Evolutionary conservation across 768 basidiomycete genomes (phyloP), one percentile per base, ranked within the genome.

Genomic region (Leccinum pellstonianum): DNA sequence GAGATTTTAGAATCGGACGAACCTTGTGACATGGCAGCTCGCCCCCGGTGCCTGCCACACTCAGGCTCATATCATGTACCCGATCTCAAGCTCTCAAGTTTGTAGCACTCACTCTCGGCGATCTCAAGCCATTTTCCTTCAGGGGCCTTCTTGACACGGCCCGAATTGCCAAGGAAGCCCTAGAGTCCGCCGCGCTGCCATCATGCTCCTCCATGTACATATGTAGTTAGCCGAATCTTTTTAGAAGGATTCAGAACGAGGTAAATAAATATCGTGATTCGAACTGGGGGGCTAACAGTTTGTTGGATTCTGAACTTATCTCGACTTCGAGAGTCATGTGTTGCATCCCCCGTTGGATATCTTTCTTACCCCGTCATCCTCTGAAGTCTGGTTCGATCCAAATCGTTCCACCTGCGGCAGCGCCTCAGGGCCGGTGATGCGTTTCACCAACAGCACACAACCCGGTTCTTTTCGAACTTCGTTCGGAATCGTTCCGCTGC

Each of bases 101-200:
- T 5, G 43, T 19, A 46, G n/a, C 43, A 46, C 19, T 1, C 19
- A 21, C 43, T 46, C 10, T 11, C 11, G 2, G 19, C 43, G 19
- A 19, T 46, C 41, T n/a, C n/a, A 19, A 41, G 38, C 38, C 17
- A 41, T 41, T 17, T 41, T 41, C 38, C 17, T 41, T 9, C 17
- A 41, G 15, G 17, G 23, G 23, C 3, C 3, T 23, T 41, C 17
- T 37, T 37, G 37, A 29, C 29, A 29, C 63, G 53, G 63, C 23
- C 49, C 58, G 37, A 41, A 43, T 43, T 25, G 54, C 63, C 37
- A 55, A 47, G 38, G 46, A 25, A 19, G 29, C n/a, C 19, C n/a
- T 43, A 2, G 38, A 41, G 38, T 8, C 27, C 9, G 27, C 47
- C 9, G 27, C 47, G 15, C 23, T 48, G 4, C 6, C 8, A 37